Percentiles rank a stretch among this genome's conserved stretches.
Evolutionary conservation across 768 basidiomycete genomes (phyloP).

Genomic region (Boletus insuetus): DNA sequence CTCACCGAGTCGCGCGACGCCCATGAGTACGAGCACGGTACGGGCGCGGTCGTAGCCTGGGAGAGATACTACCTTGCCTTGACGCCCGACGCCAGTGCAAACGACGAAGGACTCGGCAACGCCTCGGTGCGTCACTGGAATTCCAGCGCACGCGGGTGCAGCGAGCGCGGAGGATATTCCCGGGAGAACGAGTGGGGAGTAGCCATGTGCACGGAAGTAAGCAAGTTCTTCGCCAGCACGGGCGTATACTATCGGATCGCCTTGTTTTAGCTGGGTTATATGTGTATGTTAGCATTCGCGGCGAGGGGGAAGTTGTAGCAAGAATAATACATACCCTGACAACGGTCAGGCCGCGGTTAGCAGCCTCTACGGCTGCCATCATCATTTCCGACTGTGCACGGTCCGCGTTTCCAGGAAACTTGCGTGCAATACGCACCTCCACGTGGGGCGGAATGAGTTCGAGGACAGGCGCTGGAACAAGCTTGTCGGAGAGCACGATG

Average conservation of each 20-base stretch:
- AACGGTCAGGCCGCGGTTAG: constrained; percentile 75
- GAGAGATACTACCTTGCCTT: constrained; percentile 78
- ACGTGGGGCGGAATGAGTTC: constrained; percentile 72
- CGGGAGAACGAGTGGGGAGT: constrained; percentile 81
- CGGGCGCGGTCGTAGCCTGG: constrained; percentile 83
- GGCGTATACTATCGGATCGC: constrained; percentile 94
- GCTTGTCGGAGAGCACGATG: constrained; percentile 92
- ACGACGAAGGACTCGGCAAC: constrained; percentile 87
- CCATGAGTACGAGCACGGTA: constrained; percentile 90
- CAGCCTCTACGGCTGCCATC: constrained; percentile 85
- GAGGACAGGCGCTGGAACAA: constrained; percentile 87
- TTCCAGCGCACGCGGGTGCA: constrained; percentile 84
- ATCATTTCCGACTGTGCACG: constrained; percentile 94
- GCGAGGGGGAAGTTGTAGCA: neutral
- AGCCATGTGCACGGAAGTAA: constrained; percentile 84
- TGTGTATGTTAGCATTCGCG: neutral
- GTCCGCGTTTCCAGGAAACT: constrained; percentile 97
- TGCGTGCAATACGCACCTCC: constrained; percentile 85
- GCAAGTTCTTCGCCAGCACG: constrained; percentile 93
- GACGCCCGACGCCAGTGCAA: constrained; percentile 90
- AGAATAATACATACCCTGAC: constrained; percentile 62
- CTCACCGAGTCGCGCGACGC: constrained; percentile 78
- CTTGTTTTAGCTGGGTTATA: constrained; percentile 81
- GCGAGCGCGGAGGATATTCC: constrained; percentile 90
- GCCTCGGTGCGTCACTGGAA: constrained; percentile 94